A percentile compares a stretch with the other conserved stretches of the same genome.
Conservation (phyloP, 1,284 basidiomycete species). For the Ganoderma lucidum region DNA sequence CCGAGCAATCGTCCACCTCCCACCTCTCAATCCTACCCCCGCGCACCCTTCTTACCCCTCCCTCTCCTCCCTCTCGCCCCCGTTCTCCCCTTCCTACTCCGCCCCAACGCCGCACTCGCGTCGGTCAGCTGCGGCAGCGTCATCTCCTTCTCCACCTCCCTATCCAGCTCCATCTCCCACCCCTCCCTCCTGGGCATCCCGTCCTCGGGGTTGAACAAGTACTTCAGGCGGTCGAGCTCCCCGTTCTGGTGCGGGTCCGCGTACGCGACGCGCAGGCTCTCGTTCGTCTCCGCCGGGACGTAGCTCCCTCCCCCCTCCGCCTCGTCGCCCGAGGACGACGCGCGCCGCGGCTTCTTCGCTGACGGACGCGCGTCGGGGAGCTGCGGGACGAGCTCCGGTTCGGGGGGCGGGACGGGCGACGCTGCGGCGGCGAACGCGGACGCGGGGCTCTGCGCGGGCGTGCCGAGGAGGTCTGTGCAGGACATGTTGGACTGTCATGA, state of each 20-base stretch:
- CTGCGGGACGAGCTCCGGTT: conserved; percentile 13
- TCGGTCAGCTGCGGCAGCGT: conserved; percentile 30
- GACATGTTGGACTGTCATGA: background rate
- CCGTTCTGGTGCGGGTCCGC: conserved; percentile 70
- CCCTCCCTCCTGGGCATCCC: conserved; percentile 24
- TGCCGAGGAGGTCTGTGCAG: conserved; percentile 10
- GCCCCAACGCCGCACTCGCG: conserved; percentile 4
- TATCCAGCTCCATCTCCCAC: conserved; percentile 30
- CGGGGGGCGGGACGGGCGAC: conserved; percentile 3
- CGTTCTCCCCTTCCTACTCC: conserved; percentile 5
- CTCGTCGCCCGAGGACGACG: conserved; percentile 30
- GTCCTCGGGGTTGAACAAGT: conserved; percentile 41
- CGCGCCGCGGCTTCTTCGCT: background rate
- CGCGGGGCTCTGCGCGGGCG: conserved; percentile 8
- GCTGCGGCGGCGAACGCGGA: conserved; percentile 2
- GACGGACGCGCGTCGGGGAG: conserved; percentile 6
- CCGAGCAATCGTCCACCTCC: background rate
- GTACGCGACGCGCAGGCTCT: conserved; percentile 65
- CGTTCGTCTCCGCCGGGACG: conserved; percentile 23
- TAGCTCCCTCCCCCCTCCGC: conserved; percentile 40
- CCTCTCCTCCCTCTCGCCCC: conserved; percentile 21
- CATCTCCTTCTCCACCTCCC: conserved; percentile 30
- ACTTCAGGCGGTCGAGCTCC: conserved; percentile 60
- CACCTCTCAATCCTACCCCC: background rate
- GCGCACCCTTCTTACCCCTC: conserved; percentile 12